phyloP scores from a whole-genome alignment of 805 yeast species.

The Candida pini region DNA sequence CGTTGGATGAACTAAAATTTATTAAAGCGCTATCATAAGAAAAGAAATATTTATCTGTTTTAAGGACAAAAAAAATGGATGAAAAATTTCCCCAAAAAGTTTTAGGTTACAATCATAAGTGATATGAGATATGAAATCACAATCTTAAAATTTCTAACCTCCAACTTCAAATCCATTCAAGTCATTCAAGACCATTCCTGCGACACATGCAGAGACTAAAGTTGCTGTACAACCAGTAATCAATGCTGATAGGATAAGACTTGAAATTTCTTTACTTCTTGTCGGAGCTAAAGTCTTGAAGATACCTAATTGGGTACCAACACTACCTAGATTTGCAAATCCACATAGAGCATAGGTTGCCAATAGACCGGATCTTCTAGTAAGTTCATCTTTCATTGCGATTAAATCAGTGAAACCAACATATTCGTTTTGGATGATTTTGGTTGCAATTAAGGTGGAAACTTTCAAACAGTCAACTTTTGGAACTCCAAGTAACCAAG shows the following conservation, averaged over 20 bases:
- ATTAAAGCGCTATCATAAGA: no score
- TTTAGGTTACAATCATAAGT: no score
- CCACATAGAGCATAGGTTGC: slow-evolving; percentile 63
- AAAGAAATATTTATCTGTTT: no score
- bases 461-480: slow-evolving; percentile 46
- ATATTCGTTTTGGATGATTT: slow-evolving; percentile 57
- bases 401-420: slow-evolving; percentile 43
- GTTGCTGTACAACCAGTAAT: slow-evolving; percentile 50
- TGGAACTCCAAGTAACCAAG: slow-evolving; percentile 54
- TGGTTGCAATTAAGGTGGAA: slow-evolving; percentile 47
- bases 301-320: slow-evolving; percentile 59
- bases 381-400: slow-evolving; percentile 27
- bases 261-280: slow-evolving; percentile 41
- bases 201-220: slow-evolving; percentile 38
- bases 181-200: slow-evolving; percentile 58
- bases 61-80: no score
- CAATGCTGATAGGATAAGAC: slow-evolving; percentile 42
- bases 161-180: slow-evolving; percentile 25
- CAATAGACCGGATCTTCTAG: slow-evolving; percentile 46
- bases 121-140: no score
- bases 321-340: slow-evolving; percentile 55
- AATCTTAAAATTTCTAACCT: no score
- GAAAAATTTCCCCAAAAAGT: no score
- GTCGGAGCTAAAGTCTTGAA: slow-evolving; percentile 50
- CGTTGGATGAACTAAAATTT: no score